Conservation (phyloP, 495 filamentous ascomycete genomes). For the Daldinia decipiens region DNA sequence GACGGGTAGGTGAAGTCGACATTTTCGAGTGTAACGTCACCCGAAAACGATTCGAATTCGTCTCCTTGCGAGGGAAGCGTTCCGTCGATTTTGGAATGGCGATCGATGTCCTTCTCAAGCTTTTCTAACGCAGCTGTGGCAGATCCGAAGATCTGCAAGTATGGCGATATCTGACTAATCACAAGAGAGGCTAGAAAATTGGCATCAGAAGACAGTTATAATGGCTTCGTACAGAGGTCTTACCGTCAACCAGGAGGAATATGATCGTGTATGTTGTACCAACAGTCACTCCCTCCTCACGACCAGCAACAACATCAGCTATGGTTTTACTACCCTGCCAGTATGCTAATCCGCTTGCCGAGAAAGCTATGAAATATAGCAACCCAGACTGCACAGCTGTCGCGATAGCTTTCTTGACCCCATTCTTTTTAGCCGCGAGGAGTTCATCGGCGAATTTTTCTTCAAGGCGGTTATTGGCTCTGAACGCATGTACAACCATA, state of each 20-base stretch:
- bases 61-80: slow-evolving; percentile 49
- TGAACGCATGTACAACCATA: slow-evolving; percentile 62
- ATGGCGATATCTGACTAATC: slow-evolving; percentile 71
- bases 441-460: slow-evolving; percentile 63
- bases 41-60: slow-evolving; percentile 51
- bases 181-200: slow-evolving; percentile 63
- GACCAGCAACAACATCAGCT: slow-evolving; percentile 56
- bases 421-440: slow-evolving; percentile 57
- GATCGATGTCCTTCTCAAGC: slow-evolving; percentile 61
- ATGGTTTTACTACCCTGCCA: slow-evolving; percentile 70
- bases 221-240: slow-evolving; percentile 28
- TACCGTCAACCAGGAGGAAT: slow-evolving; percentile 72
- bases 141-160: slow-evolving; percentile 67
- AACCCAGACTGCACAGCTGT: slow-evolving; percentile 71
- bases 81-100: slow-evolving; percentile 61
- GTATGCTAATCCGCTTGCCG: slow-evolving; percentile 72
- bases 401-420: slow-evolving; percentile 67
- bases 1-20: slow-evolving; percentile 71
- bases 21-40: slow-evolving; percentile 62
- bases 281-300: slow-evolving; percentile 55
- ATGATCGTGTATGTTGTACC: slow-evolving; percentile 73
- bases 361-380: slow-evolving; percentile 72
- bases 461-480: slow-evolving; percentile 59
- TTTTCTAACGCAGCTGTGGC: slow-evolving; percentile 62
- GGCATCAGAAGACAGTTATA: slow-evolving; percentile 20